A percentile compares a stretch with the other conserved stretches of the same genome.
These are phyloP conservation scores for Punica granatum DNA, from an alignment of 345 rosid species.

Conservation along the genomic window DNA sequence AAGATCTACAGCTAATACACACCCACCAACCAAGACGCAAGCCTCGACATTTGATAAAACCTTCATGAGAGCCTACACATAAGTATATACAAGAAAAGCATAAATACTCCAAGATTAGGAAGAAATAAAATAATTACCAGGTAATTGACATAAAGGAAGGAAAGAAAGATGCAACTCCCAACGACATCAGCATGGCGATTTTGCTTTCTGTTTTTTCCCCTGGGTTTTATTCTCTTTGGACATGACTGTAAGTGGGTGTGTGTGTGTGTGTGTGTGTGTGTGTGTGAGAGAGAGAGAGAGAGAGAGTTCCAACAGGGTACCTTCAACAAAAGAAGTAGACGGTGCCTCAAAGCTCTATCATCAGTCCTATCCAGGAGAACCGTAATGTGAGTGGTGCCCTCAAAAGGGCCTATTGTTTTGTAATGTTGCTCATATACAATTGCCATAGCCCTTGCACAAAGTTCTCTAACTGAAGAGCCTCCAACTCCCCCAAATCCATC, in stretches of 20 bases:
- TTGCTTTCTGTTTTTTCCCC: background rate
- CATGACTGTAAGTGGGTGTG: background rate
- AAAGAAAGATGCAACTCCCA: background rate
- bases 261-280: too few relatives aligned
- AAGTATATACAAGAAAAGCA: background rate
- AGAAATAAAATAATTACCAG: background rate
- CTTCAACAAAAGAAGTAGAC: conserved; percentile 90
- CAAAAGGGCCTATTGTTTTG: conserved; percentile 80
- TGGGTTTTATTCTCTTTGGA: background rate
- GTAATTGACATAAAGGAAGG: background rate
- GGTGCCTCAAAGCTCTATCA: conserved; percentile 97
- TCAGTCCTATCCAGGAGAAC: conserved; percentile 92
- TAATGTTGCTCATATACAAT: conserved; percentile 95
- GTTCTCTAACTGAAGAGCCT: conserved; percentile 94
- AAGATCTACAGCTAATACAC: conserved; percentile 94
- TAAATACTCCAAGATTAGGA: background rate
- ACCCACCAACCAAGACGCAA: conserved; percentile 97
- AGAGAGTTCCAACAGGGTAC: conserved; percentile 22
- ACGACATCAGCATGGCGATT: background rate
- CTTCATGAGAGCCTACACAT: conserved; percentile 84
- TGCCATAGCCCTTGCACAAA: conserved; percentile 99
- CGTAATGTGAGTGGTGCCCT: conserved; percentile 92
- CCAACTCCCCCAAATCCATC: conserved; percentile 99
- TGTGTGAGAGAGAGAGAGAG: background rate
- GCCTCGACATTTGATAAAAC: conserved; percentile 83